Evolutionary conservation across 1,284 basidiomycete species (phyloP), one percentile per base, ranked within the genome.

Genomic region (Violaceomyces palustris): DNA sequence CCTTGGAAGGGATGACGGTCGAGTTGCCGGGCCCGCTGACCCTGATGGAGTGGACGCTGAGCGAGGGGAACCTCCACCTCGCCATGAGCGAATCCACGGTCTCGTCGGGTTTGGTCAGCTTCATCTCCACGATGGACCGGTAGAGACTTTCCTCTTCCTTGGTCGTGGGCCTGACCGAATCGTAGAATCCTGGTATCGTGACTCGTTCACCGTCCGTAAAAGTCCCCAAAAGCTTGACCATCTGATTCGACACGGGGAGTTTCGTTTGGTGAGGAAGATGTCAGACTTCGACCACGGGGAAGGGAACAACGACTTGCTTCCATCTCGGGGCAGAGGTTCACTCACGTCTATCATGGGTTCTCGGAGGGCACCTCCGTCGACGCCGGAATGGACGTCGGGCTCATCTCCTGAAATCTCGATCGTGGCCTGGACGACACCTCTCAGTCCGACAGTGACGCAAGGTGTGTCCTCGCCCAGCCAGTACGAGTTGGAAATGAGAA

Each of bases 381-480:
- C 82, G 58, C 93, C 93, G 10, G 88, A 91, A 72, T 93, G 89
- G 32, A 87, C 76, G 65, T 92, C 89, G 0, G 85, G 83, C 12
- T 80, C 77, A 21, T 55, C 56, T 19, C 68, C 57, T 1, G 77
- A 35, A 34, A 86, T 85, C 77, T 83, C 79, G 14, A 92, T 75
- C 25, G 81, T 81, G 29, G 86, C 88, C 64, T 88, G 86, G 0
- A 96, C 82, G 2, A 98, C 93, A 0, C 93, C 93, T 37, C 93
- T 82, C 57, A 97, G 77, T 3, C 93, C 93, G 67, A 94, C 93
- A 0, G 92, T 96, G 45, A 97, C 85, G 68, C 92, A 97, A 0
- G 93, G 92, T n/a, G 84, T 83, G 51, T 87, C 83, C 65, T 96
- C 90, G 24, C 86, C 86, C 56, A 97, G 87, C 92, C 93, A 98